A percentile compares a stretch with the other conserved stretches of the same genome.
Evolutionary conservation across 306 rosid species (phyloP).

Genomic region (Arachis hypogaea): DNA sequence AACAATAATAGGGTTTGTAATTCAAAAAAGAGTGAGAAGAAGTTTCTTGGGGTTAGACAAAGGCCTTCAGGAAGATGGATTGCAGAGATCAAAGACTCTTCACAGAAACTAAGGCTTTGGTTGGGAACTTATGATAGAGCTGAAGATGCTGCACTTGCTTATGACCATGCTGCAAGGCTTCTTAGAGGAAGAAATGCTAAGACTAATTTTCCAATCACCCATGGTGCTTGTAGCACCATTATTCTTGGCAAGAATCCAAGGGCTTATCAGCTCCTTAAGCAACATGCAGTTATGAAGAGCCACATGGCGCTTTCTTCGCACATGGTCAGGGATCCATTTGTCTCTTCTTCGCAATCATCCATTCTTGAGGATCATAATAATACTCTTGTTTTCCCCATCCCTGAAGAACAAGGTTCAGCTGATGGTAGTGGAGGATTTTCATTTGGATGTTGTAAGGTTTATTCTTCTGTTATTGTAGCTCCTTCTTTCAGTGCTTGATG

Average conservation of each 20-base stretch:
- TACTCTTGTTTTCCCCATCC: constrained; percentile 63
- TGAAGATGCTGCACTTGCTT: constrained; percentile 84
- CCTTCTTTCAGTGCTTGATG: constrained; percentile 73
- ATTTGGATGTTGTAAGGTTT: constrained; percentile 80
- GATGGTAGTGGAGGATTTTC: constrained; percentile 41
- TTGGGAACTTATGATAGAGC: constrained; percentile 80
- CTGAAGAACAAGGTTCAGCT: constrained; percentile 40
- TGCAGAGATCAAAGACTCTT: constrained; percentile 86
- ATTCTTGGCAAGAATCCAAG: constrained; percentile 70
- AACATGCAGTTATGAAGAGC: constrained; percentile 73
- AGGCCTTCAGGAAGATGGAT: constrained; percentile 98
- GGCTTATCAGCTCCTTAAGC: constrained; percentile 67
- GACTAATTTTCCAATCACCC: constrained; percentile 64
- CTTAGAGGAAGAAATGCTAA: constrained; percentile 86
- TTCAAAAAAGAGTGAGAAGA: constrained; percentile 44
- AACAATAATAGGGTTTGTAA: not conserved
- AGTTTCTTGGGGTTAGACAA: constrained; percentile 83
- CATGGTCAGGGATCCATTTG: constrained; percentile 32
- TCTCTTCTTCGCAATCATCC: too few relatives aligned
- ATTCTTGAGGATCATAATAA: constrained; percentile 55
- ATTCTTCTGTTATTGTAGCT: constrained; percentile 90
- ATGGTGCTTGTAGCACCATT: constrained; percentile 48
- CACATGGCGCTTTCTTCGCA: constrained; percentile 46
- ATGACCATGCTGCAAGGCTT: constrained; percentile 85
- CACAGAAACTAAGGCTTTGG: constrained; percentile 90